Conservation (phyloP, 331 rosid genomes). For the Malus hybrid region DNA sequence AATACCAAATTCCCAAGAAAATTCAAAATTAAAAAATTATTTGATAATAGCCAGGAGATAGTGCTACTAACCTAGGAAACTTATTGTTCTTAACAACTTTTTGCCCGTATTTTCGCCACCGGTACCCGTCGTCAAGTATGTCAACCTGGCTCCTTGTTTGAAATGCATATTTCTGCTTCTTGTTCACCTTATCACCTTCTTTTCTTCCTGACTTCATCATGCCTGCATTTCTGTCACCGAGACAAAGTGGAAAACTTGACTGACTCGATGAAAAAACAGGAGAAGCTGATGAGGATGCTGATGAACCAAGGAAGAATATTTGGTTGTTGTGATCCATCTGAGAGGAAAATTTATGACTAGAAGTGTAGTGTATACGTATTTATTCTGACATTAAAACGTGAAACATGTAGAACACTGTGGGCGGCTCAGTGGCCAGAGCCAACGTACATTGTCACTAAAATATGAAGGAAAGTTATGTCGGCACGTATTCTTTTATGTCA, state of each 20-base stretch:
- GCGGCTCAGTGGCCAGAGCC: constrained; percentile 19
- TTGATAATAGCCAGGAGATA: not conserved
- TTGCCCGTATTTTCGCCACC: constrained; percentile 73
- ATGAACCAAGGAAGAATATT: constrained; percentile 1
- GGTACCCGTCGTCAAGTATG: constrained; percentile 59
- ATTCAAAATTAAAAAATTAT: not conserved
- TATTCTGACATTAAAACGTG: not conserved
- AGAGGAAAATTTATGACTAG: not conserved
- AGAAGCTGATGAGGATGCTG: not conserved
- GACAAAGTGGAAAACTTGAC: not conserved
- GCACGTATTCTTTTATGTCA: not conserved
- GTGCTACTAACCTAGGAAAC: constrained; percentile 46
- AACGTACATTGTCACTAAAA: not conserved
- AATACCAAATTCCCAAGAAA: not conserved
- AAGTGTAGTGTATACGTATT: not conserved
- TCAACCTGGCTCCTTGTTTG: constrained; percentile 63
- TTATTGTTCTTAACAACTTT: constrained; percentile 45
- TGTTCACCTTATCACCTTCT: constrained; percentile 3
- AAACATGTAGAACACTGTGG: constrained; percentile 17
- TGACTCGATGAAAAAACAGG: not conserved
- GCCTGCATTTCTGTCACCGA: not conserved
- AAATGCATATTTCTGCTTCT: constrained; percentile 42
- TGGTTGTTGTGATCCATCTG: constrained; percentile 21
- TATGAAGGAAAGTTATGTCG: not conserved
- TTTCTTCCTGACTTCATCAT: constrained; percentile 3